Evolutionary conservation across 306 rosid species (phyloP).

Genomic region (Quercus engelmannii): DNA sequence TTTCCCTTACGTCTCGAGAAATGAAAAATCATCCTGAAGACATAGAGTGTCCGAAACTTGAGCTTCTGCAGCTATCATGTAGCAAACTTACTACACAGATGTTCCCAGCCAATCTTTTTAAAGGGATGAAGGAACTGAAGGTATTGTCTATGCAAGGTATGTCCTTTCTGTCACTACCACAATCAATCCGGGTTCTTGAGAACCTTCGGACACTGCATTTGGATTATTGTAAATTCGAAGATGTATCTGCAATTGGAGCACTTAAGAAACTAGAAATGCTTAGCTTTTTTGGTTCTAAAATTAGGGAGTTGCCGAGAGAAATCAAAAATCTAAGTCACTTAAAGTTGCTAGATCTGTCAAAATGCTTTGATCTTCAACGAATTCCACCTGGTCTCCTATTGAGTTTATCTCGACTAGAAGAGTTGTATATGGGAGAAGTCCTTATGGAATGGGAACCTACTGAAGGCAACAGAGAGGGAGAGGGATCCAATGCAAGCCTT

Average conservation of each 20-base stretch:
- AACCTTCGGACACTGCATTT: neutral
- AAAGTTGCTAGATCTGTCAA: neutral
- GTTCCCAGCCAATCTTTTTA: neutral
- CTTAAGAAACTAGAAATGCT: neutral
- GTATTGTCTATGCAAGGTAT: neutral
- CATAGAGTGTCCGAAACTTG: neutral
- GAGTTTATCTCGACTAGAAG: neutral
- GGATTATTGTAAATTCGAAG: neutral
- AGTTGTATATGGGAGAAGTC: neutral
- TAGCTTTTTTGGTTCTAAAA: neutral
- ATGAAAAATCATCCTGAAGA: neutral
- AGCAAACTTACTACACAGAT: neutral
- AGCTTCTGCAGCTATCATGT: neutral
- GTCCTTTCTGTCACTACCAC: neutral
- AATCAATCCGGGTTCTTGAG: neutral
- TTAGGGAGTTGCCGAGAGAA: neutral
- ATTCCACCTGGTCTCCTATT: neutral
- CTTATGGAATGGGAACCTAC: neutral
- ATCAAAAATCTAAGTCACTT: neutral
- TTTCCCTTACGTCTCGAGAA: neutral
- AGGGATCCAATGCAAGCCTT: conserved; percentile 8
- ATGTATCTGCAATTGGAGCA: neutral
- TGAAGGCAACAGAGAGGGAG: neutral
- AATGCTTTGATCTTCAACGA: neutral
- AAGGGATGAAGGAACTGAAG: neutral